Evolutionary conservation across 192 early-diverging fungal genomes (phyloP).

Genomic region (Dissophora ornata): DNA sequence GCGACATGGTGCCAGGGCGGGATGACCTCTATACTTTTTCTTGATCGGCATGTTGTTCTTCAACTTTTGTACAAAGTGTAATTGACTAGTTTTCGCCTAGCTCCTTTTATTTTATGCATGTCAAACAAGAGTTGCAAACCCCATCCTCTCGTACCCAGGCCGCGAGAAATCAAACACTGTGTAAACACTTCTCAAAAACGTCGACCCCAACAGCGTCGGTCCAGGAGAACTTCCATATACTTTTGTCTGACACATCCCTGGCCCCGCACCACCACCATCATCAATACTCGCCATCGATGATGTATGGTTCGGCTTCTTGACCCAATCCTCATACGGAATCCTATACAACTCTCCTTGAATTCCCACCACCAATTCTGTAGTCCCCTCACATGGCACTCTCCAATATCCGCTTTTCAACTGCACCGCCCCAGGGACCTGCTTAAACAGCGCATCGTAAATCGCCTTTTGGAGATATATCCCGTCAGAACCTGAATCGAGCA

Average conservation of each 20-base stretch:
- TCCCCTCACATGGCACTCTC: conserved; percentile 33
- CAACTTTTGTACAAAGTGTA: no score
- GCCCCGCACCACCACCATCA: not conserved
- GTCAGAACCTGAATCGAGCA: conserved; percentile 45
- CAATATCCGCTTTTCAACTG: conserved; percentile 34
- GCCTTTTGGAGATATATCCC: conserved; percentile 33
- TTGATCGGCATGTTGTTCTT: no score
- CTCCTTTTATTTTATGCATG: no score
- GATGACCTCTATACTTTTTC: no score
- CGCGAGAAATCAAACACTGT: conserved; percentile 42
- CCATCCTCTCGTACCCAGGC: conserved; percentile 33
- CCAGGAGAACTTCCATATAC: conserved; percentile 45
- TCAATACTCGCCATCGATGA: no score
- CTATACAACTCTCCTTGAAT: conserved; percentile 16
- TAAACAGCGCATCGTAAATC: conserved; percentile 23
- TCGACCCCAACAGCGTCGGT: conserved; percentile 23
- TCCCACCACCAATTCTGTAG: conserved; percentile 10
- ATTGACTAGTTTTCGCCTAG: no score
- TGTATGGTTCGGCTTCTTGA: conserved; percentile 34
- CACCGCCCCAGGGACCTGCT: conserved; percentile 5
- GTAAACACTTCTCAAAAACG: conserved; percentile 39
- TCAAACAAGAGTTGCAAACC: conserved; percentile 23
- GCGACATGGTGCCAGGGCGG: no score
- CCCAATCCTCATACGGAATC: conserved; percentile 45
- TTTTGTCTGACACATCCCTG: conserved; percentile 36